Conservation (phyloP, 129 eudicot genomes). For the Flaveria robusta region DNA sequence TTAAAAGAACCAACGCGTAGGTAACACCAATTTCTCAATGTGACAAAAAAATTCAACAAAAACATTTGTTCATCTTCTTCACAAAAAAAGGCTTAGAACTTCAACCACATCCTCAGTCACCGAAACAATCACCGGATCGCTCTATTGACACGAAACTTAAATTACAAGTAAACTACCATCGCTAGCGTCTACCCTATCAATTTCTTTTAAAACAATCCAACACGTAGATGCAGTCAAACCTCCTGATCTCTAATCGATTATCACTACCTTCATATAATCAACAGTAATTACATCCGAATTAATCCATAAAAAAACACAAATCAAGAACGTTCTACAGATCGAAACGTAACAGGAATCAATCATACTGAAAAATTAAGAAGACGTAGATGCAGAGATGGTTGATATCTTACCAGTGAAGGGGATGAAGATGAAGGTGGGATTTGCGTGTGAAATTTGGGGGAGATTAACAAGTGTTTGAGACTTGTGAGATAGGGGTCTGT, state of each 20-base stretch:
- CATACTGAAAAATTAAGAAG: not conserved
- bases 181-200: not conserved
- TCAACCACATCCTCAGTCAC: not conserved
- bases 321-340: conserved; percentile 17
- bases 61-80: not conserved
- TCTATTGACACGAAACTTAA: not conserved
- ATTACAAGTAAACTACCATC: conserved; percentile 16
- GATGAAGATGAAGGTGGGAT: not conserved
- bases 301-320: not conserved
- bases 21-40: not conserved
- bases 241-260: conserved; percentile 16
- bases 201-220: not conserved
- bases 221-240: not conserved
- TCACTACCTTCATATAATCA: conserved; percentile 16
- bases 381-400: not conserved
- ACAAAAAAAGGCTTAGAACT: not conserved
- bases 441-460: conserved; percentile 32
- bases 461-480: conserved; percentile 21
- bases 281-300: not conserved
- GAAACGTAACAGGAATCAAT: conserved; percentile 20
- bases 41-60: conserved; percentile 2
- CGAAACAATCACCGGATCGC: conserved; percentile 2
- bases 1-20: not conserved
- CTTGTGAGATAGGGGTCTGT: conserved; percentile 15
- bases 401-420: conserved; percentile 20